A percentile compares a stretch with the other conserved stretches of the same genome.
These are phyloP conservation scores for Rosa lucieae DNA, from an alignment of 306 rosid species.

Conservation along the genomic window DNA sequence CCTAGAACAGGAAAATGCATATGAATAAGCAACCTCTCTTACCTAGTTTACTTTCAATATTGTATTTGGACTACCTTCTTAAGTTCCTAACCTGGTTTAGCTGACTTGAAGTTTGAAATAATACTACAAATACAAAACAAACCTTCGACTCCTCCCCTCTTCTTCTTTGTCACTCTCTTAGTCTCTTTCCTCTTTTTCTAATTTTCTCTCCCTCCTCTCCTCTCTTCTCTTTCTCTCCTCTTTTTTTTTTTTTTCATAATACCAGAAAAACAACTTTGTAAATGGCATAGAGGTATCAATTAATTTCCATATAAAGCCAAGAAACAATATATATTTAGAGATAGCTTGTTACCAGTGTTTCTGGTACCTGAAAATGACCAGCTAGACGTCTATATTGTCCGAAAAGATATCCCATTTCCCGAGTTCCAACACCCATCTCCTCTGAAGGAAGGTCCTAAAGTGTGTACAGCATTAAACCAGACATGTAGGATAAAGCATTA, in stretches of 20 bases:
- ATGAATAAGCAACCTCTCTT: neutral
- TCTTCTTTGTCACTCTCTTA: neutral
- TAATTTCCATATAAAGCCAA: neutral
- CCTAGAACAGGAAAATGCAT: neutral
- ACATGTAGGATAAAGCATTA: conserved; percentile 22
- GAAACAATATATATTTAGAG: conserved; percentile 6
- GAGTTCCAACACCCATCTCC: conserved; percentile 99
- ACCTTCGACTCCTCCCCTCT: neutral
- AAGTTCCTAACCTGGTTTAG: too few species aligned
- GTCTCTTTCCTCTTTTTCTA: neutral
- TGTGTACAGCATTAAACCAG: conserved; percentile 34
- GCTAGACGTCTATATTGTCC: conserved; percentile 97
- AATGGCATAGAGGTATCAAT: neutral
- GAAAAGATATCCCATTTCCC: conserved; percentile 98
- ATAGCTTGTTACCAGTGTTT: conserved; percentile 19
- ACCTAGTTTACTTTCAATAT: neutral
- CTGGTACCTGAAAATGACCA: conserved; percentile 88
- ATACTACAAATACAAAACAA: neutral
- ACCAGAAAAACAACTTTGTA: neutral
- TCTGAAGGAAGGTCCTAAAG: conserved; percentile 94
- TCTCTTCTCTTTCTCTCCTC: neutral
- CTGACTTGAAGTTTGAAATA: neutral
- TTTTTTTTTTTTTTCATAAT: neutral
- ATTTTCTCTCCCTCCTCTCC: neutral
- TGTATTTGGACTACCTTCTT: neutral